Base-by-base conservation (phyloP, 805 yeast genomes). In the Yueomyces sp. region DNA sequence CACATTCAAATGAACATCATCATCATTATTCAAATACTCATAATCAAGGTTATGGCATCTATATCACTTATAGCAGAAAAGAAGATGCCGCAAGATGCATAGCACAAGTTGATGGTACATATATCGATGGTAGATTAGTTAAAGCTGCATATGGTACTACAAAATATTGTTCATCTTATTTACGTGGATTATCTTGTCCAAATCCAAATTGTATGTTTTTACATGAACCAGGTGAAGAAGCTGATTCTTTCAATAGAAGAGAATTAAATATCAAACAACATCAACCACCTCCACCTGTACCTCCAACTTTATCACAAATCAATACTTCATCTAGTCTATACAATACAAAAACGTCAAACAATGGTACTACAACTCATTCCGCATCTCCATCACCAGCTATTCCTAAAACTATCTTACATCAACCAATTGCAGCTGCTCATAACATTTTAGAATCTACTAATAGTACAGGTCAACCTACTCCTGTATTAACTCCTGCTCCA, bases 151-250 rank as follows among this genome's bases (percentile, higher is more conserved):
- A 88, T 62, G 99, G 99, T 59, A 92, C 98, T 4, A 92, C 99
- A 9, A 92, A 92, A 64, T 92, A 92, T 67, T 92, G 99, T 63
- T 85, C 95, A n/a, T 82, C 95, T 3, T 92, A 92, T 59, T 68
- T 92, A 50, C 74, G 96, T 52, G 96, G 96, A 36, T 94, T 85
- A 60, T 81, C 92, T 7, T 92, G 99, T 66, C 98, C 95, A 47
- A 92, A 92, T 64, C 97, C 97, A 49, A 86, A 87, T 58, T 92
- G 99, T 72, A 92, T 92, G 98, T 92, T 92, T 57, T 72, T 92
- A 55, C 99, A 92, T 62, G 98, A 92, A 64, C 98, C 98, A 5
- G 98, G 99, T 46, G 99, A 92, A 68, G 98, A 92, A 63, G 97
- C 97, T 2, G 98, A 92, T 56, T 83, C 95, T 8, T 90, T 85